These are phyloP conservation scores for Citrullus amarus DNA, from an alignment of 306 rosid species.

Conservation along the genomic window DNA sequence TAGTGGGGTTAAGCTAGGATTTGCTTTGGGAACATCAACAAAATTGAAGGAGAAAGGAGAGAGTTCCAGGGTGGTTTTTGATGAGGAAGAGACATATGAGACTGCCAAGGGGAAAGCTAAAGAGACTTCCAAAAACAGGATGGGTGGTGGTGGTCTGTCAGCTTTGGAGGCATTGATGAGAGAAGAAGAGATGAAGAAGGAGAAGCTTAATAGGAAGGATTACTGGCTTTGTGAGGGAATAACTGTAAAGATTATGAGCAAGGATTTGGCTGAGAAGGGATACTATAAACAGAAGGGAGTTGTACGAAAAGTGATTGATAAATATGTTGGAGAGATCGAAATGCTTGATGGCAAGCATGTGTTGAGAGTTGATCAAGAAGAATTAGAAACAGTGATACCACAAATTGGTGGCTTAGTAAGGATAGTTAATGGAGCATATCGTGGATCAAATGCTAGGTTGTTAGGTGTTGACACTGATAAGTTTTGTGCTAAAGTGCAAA, in stretches of 20 bases:
- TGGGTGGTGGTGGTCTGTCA: constrained; percentile 35
- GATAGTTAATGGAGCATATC: constrained; percentile 83
- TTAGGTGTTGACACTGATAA: constrained; percentile 52
- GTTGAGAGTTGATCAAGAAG: constrained; percentile 76
- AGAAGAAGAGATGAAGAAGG: constrained; percentile 83
- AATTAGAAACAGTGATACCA: constrained; percentile 88
- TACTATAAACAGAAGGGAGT: constrained; percentile 83
- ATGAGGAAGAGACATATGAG: constrained; percentile 46
- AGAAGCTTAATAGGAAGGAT: constrained; percentile 71
- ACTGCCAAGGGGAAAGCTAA: constrained; percentile 16
- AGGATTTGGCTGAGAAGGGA: constrained; percentile 71
- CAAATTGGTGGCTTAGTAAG: constrained; percentile 76
- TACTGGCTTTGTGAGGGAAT: constrained; percentile 75
- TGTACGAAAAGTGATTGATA: constrained; percentile 67
- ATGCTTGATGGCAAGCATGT: constrained; percentile 77
- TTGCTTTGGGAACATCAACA: constrained; percentile 45
- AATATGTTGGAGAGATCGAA: constrained; percentile 79
- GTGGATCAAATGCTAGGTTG: constrained; percentile 59
- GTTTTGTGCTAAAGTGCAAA: constrained; percentile 78
- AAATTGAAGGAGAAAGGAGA: constrained; percentile 31
- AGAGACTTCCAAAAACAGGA: constrained; percentile 26
- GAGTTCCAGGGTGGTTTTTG: constrained; percentile 36
- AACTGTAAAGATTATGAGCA: constrained; percentile 82
- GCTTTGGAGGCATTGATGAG: constrained; percentile 63
- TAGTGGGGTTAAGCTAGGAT: constrained; percentile 58